Conservation (phyloP, 2,329 filamentous ascomycete genomes). For the Raffaelea arxii region DNA sequence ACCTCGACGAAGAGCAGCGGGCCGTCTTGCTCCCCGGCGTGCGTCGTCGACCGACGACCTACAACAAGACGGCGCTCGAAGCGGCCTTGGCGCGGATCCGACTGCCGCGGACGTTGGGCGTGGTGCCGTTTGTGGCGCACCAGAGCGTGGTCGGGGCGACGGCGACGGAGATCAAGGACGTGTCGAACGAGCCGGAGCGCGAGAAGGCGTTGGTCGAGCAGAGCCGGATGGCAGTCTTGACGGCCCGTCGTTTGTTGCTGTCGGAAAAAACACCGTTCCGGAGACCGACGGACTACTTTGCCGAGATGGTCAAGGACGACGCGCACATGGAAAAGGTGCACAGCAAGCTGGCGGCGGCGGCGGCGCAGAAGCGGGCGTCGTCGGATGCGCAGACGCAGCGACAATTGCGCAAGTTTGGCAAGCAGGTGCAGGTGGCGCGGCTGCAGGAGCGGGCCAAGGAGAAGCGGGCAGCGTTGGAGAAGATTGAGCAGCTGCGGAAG, state of each 20-base stretch:
- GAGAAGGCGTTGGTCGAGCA: conserved; percentile 92
- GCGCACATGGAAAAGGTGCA: conserved; percentile 98
- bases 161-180: conserved; percentile 59
- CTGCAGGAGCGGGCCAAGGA: conserved; percentile 87
- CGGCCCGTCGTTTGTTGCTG: conserved; percentile 64
- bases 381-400: conserved; percentile 84
- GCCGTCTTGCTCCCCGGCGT: conserved; percentile 84
- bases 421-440: conserved; percentile 94
- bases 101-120: conserved; percentile 42
- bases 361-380: conserved; percentile 82
- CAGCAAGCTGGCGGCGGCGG: conserved; percentile 84
- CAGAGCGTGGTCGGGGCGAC: conserved; percentile 66
- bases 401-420: conserved; percentile 98
- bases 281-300: conserved; percentile 89
- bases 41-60: conserved; percentile 90
- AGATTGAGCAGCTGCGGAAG: conserved; percentile 65
- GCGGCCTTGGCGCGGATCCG: conserved; percentile 71
- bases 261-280: conserved; percentile 80
- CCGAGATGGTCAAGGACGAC: conserved; percentile 98
- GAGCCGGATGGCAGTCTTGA: conserved; percentile 66
- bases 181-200: conserved; percentile 84
- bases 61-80: conserved; percentile 83
- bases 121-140: conserved; percentile 70
- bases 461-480: conserved; percentile 88
- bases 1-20: conserved; percentile 62